phyloP scores from a whole-genome alignment of 306 rosid species.

The Alnus rubra region DNA sequence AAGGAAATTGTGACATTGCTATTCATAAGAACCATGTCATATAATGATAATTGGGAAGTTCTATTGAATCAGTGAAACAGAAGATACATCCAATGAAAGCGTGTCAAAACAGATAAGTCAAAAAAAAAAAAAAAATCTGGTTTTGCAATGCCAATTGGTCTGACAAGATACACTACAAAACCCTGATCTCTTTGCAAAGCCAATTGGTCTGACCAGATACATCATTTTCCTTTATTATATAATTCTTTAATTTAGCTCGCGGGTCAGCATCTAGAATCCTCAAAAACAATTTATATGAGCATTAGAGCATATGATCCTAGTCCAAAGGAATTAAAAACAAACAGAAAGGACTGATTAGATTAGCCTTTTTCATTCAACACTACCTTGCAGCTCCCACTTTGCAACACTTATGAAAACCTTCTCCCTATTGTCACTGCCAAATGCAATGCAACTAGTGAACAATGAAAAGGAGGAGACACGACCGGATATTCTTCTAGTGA shows the following conservation, averaged over 20 bases:
- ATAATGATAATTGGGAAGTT: neutral
- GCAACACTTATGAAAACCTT: neutral
- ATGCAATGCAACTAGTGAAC: neutral
- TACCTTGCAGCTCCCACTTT: neutral
- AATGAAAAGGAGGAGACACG: neutral
- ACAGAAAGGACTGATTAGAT: neutral
- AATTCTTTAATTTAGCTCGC: neutral
- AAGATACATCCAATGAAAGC: neutral
- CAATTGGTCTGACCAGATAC: neutral
- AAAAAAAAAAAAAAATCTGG: neutral
- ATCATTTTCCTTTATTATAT: neutral
- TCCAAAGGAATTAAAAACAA: neutral
- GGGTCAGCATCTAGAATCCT: neutral
- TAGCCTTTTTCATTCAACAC: neutral
- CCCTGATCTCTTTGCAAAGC: neutral
- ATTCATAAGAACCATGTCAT: slow-evolving; percentile 11
- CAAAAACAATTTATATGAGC: neutral
- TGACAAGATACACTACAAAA: neutral
- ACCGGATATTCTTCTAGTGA: neutral
- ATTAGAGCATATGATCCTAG: neutral
- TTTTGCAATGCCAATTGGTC: neutral
- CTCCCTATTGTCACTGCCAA: neutral
- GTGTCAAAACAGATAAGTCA: neutral
- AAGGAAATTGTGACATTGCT: slow-evolving; percentile 19
- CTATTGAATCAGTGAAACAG: neutral